Conservation (phyloP, 129 eudicot species). For the Tagetes erecta region DNA sequence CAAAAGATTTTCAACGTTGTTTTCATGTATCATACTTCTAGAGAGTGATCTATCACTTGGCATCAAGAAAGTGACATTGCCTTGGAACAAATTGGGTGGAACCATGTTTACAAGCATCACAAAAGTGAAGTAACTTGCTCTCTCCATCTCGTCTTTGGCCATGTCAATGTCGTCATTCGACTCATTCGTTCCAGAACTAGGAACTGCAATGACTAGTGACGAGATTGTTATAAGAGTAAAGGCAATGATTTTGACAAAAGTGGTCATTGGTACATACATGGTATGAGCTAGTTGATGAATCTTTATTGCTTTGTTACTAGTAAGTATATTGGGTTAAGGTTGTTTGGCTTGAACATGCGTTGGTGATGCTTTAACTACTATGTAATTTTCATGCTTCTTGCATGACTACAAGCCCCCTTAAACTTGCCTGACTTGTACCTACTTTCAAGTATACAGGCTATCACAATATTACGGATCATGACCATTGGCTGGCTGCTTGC, state of each 20-base stretch:
- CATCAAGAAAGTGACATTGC: slow-evolving; percentile 79
- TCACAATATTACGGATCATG: background rate
- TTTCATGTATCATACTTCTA: slow-evolving; percentile 36
- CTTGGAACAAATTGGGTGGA: slow-evolving; percentile 42
- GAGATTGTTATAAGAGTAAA: slow-evolving; percentile 30
- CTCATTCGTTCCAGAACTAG: slow-evolving; percentile 32
- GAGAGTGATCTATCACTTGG: slow-evolving; percentile 67
- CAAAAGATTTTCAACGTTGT: slow-evolving; percentile 50
- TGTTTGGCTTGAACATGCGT: slow-evolving; percentile 52
- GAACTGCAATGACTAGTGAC: slow-evolving; percentile 16
- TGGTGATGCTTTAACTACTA: slow-evolving; percentile 52
- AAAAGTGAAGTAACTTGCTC: slow-evolving; percentile 74
- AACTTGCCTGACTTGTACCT: slow-evolving; percentile 20
- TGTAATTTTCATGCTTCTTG: slow-evolving; percentile 43
- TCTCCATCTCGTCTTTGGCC: slow-evolving; percentile 78
- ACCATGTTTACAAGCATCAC: slow-evolving; percentile 82
- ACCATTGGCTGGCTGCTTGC: background rate
- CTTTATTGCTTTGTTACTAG: slow-evolving; percentile 14
- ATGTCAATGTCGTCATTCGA: slow-evolving; percentile 17
- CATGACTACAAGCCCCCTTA: slow-evolving; percentile 38
- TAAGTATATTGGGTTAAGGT: slow-evolving; percentile 8
- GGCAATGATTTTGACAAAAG: background rate
- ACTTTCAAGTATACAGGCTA: background rate
- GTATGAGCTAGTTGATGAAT: background rate
- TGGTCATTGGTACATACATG: slow-evolving; percentile 29